Conservation (phyloP, 495 filamentous ascomycete genomes). For the Sporormia fimetaria region DNA sequence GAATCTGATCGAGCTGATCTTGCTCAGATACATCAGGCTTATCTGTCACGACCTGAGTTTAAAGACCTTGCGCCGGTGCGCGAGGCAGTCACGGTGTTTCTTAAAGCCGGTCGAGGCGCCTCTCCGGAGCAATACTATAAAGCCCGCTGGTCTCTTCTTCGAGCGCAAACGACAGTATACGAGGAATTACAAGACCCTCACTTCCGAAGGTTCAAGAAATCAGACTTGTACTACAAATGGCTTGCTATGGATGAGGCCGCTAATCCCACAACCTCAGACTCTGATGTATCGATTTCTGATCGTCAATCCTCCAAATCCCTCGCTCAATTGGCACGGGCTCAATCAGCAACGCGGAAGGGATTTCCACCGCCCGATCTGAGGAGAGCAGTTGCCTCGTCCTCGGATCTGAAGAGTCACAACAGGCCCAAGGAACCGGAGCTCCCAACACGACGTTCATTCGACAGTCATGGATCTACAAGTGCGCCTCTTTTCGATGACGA, state of each 20-base stretch:
- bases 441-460: conserved; percentile 44
- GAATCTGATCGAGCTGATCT: conserved; percentile 78
- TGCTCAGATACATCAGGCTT: conserved; percentile 78
- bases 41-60: conserved; percentile 70
- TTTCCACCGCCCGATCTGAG: conserved; percentile 39
- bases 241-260: conserved; percentile 77
- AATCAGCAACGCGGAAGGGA: conserved; percentile 6
- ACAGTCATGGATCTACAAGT: conserved; percentile 41
- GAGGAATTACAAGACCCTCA: conserved; percentile 70
- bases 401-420: conserved; percentile 40
- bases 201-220: conserved; percentile 78
- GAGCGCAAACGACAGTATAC: conserved; percentile 69
- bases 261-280: conserved; percentile 7
- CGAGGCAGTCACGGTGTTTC: conserved; percentile 58
- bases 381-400: conserved; percentile 47
- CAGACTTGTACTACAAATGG: conserved; percentile 90
- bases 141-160: conserved; percentile 70
- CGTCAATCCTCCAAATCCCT: conserved; percentile 23
- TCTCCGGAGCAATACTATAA: conserved; percentile 69
- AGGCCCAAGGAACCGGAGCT: conserved; percentile 33
- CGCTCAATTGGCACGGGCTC: conserved; percentile 18
- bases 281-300: too few relatives aligned
- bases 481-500: conserved; percentile 54
- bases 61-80: conserved; percentile 60
- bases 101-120: conserved; percentile 63